Conservation (phyloP, 225 moss, liverwort and hornwort genomes). For the Sphagnum tenellum region DNA sequence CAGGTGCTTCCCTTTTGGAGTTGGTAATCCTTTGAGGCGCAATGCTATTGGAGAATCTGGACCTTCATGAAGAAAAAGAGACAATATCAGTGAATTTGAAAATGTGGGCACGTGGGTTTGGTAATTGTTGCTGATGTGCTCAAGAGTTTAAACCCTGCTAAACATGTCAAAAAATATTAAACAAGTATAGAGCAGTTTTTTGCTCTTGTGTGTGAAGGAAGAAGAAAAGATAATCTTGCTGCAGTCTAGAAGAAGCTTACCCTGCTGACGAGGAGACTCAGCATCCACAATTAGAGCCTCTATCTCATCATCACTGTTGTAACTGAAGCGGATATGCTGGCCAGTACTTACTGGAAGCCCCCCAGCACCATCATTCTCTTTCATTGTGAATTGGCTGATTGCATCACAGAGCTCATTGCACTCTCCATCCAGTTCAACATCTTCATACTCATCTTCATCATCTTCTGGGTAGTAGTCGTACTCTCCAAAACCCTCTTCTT, state of each 20-base stretch:
- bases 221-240: too few species aligned
- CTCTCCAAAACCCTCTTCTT: slow-evolving; percentile 23
- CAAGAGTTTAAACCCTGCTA: too few species aligned
- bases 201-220: too few species aligned
- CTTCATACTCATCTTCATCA: slow-evolving; percentile 27
- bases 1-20: slow-evolving; percentile 39
- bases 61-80: background rate
- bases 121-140: too few species aligned
- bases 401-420: slow-evolving; percentile 49
- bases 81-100: too few species aligned
- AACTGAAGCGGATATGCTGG: slow-evolving; percentile 41
- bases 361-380: background rate
- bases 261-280: too few species aligned
- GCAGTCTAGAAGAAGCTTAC: too few species aligned
- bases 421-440: slow-evolving; percentile 5
- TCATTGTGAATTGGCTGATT: slow-evolving; percentile 39
- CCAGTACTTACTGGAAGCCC: slow-evolving; percentile 26
- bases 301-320: slow-evolving; percentile 47
- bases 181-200: too few species aligned
- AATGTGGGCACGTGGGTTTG: too few species aligned
- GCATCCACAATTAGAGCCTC: slow-evolving; percentile 11
- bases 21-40: slow-evolving; percentile 27
- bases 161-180: too few species aligned
- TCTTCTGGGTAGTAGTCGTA: slow-evolving; percentile 12
- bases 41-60: slow-evolving; percentile 14